Base-by-base conservation (phyloP, 306 rosid species). In the Rubus idaeus region DNA sequence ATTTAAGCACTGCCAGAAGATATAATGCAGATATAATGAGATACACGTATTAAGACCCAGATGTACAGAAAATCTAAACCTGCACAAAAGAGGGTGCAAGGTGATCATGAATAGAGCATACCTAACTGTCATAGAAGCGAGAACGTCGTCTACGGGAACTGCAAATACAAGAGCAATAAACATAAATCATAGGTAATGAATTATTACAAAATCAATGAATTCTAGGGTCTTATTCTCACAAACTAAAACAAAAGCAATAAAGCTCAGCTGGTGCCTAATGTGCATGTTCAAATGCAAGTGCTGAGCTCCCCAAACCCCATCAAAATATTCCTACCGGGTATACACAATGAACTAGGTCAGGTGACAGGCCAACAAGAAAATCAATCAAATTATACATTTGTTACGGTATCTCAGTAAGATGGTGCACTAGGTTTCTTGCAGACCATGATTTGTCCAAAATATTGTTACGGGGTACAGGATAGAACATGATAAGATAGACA, bases 51-150 rank as follows among this genome's bases (percentile, higher is more conserved):
- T 42, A 44, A 57, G 39, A 26, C 41, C 52, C 10, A 71, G 18
- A 10, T 3, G 11, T 40, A 52, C 61, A 14, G 56, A 9, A 81
- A 67, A 13, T 11, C 23, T 10, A 41, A 37, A 75, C 20, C 42
- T 30, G 55, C 56, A 73, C 17, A 66, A 77, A 80, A 66, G 71
- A 37, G 44, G 58, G 11, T 40, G 79, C 40, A 53, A 1, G 60
- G 66, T 20, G 50, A 74, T 71, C 51, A 23, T 18, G 79, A 56
- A 60, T 10, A 82, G 23, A 47, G 71, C 91, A 71, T 90, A 90
- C 98, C 98, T 91, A 94, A 76, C 73, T 89, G 84, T 94, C 98
- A 53, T 81, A 82, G 83, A 94, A 89, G 83, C 98, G 96, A 73
- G 94, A 89, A 13, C 91, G 90, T 6, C 90, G 93, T 76, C 93